A percentile compares a stretch with the other conserved stretches of the same genome.
Conservation (phyloP, 257 asterid genomes). For the Leonotis leonurus region DNA sequence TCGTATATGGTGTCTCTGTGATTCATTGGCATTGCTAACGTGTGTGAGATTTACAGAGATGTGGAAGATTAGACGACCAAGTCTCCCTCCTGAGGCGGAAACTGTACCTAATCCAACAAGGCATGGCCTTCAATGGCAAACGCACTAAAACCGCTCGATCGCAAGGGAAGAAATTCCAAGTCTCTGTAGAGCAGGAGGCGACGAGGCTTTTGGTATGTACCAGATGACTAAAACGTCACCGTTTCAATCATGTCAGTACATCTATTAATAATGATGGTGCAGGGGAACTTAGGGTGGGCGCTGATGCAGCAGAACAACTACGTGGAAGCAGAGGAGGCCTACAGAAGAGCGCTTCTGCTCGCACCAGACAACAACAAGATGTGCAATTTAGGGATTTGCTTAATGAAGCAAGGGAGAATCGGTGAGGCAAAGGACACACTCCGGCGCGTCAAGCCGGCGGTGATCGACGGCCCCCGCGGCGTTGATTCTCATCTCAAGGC, state of each 20-base stretch:
- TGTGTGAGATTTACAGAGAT: slow-evolving; percentile 43
- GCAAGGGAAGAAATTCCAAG: slow-evolving; percentile 95
- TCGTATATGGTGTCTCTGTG: no score
- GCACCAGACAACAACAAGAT: slow-evolving; percentile 91
- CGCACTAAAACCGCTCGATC: slow-evolving; percentile 95
- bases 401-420: slow-evolving; percentile 90
- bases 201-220: slow-evolving; percentile 75
- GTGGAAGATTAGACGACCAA: slow-evolving; percentile 95
- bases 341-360: slow-evolving; percentile 67
- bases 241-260: not conserved
- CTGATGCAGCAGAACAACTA: slow-evolving; percentile 92
- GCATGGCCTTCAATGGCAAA: slow-evolving; percentile 92
- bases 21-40: no score
- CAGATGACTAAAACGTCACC: not conserved
- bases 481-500: slow-evolving; percentile 95
- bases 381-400: slow-evolving; percentile 91
- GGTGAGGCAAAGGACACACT: slow-evolving; percentile 83
- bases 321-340: slow-evolving; percentile 85
- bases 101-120: slow-evolving; percentile 75
- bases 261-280: not conserved
- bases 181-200: slow-evolving; percentile 98
- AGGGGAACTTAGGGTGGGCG: slow-evolving; percentile 99
- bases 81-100: slow-evolving; percentile 58
- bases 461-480: slow-evolving; percentile 81
- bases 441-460: slow-evolving; percentile 82